phyloP scores from a whole-genome alignment of 352 stramenopile genomes.

The Globisporangium rhizosaccharum region DNA sequence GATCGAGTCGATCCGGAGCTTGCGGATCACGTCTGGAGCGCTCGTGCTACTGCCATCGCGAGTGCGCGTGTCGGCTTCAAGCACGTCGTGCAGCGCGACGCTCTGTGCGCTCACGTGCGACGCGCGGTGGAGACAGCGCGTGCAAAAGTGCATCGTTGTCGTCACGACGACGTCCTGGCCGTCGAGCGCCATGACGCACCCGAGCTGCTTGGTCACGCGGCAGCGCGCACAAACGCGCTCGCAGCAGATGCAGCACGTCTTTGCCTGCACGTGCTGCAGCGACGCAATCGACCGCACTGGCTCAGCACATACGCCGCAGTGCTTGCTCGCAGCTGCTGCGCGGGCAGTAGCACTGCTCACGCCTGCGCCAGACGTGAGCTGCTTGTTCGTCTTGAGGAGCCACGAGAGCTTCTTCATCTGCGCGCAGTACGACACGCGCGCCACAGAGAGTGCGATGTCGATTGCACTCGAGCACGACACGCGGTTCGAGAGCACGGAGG shows the following conservation, averaged over 20 bases:
- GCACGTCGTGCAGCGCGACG: slow-evolving; percentile 10
- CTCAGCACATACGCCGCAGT: neutral
- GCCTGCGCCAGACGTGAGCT: neutral
- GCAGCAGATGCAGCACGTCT: slow-evolving; percentile 10
- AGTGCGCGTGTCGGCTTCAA: neutral
- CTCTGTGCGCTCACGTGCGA: slow-evolving; percentile 4
- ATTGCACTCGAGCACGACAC: slow-evolving; percentile 1
- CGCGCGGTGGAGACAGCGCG: slow-evolving; percentile 6
- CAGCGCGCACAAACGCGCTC: slow-evolving; percentile 9
- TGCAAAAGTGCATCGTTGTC: slow-evolving; percentile 8
- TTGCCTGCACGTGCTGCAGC: neutral
- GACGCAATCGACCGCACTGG: neutral
- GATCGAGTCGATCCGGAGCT: slow-evolving; percentile 10
- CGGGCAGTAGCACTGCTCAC: neutral
- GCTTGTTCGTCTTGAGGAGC: slow-evolving; percentile 7
- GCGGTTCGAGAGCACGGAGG: slow-evolving; percentile 4
- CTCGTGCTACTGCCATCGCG: neutral
- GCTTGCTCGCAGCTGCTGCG: too few species aligned
- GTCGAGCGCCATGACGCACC: slow-evolving; percentile 6
- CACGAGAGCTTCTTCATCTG: slow-evolving; percentile 12
- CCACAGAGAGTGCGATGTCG: slow-evolving; percentile 5
- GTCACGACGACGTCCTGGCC: slow-evolving; percentile 4
- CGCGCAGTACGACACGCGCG: slow-evolving; percentile 8
- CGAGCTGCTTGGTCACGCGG: slow-evolving; percentile 4
- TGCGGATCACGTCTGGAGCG: slow-evolving; percentile 6